Conservation (phyloP, 768 basidiomycete species). For the Pisolithus albus region DNA sequence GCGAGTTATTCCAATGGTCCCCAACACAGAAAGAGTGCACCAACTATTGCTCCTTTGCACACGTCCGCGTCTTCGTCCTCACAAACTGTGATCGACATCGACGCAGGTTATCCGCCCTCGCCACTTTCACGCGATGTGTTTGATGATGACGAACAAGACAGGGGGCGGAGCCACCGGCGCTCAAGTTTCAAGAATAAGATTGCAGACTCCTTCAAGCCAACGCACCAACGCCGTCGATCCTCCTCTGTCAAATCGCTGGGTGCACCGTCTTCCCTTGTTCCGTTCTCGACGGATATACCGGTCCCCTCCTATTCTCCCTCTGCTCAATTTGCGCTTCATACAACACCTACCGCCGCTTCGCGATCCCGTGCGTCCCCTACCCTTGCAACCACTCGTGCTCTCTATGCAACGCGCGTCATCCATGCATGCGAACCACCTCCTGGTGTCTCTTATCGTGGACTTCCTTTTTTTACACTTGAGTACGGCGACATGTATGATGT, state of each 20-base stretch:
- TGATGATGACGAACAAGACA: slow-evolving; percentile 20
- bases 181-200: slow-evolving; percentile 28
- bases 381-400: slow-evolving; percentile 34
- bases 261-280: slow-evolving; percentile 23
- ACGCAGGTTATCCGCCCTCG: slow-evolving; percentile 21
- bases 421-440: slow-evolving; percentile 62
- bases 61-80: slow-evolving; percentile 19
- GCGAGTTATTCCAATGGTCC: slow-evolving; percentile 12
- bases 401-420: slow-evolving; percentile 63
- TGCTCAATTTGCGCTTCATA: slow-evolving; percentile 12
- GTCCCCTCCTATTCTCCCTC: slow-evolving; percentile 19
- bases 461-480: slow-evolving; percentile 70
- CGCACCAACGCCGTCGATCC: slow-evolving; percentile 28
- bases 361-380: slow-evolving; percentile 19
- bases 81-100: slow-evolving; percentile 22
- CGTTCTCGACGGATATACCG: slow-evolving; percentile 16
- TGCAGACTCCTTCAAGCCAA: slow-evolving; percentile 25
- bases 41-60: slow-evolving; percentile 24
- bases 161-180: slow-evolving; percentile 24
- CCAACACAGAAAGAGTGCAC: slow-evolving; percentile 49
- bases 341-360: slow-evolving; percentile 1
- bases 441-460: slow-evolving; percentile 59
- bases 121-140: slow-evolving; percentile 19
- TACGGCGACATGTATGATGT: slow-evolving; percentile 60
- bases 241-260: slow-evolving; percentile 28